phyloP scores from a whole-genome alignment of 805 yeast genomes.

The Clavispora santaluciae region DNA sequence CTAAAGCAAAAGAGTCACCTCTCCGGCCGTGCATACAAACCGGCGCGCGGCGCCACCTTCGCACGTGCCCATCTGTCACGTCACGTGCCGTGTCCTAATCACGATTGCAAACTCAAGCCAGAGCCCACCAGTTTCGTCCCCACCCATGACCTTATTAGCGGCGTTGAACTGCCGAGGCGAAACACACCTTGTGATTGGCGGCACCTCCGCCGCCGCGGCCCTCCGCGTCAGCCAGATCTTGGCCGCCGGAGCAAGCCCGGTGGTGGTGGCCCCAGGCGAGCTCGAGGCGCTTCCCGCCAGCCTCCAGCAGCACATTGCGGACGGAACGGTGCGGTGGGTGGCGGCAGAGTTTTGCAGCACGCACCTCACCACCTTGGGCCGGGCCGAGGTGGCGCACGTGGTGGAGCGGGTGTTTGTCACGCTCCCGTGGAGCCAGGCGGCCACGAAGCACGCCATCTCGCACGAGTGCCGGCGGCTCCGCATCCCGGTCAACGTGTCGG shows the following conservation, averaged over 20 bases:
- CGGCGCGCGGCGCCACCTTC: too few relatives aligned
- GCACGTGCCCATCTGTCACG: too few relatives aligned
- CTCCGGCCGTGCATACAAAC: too few relatives aligned
- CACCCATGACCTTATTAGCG: slow-evolving; percentile 9
- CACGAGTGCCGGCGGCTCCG: slow-evolving; percentile 53
- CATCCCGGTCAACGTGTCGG: slow-evolving; percentile 80
- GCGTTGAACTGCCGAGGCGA: slow-evolving; percentile 42
- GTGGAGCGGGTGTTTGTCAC: slow-evolving; percentile 77
- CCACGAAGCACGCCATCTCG: slow-evolving; percentile 39
- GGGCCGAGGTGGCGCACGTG: slow-evolving; percentile 53
- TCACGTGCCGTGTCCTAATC: slow-evolving; percentile 14
- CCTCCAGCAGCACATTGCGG: slow-evolving; percentile 20
- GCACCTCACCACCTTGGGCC: slow-evolving; percentile 55
- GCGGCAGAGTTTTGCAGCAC: slow-evolving; percentile 24
- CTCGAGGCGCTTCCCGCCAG: slow-evolving; percentile 20
- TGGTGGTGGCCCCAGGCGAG: slow-evolving; percentile 37
- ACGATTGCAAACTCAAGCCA: not conserved
- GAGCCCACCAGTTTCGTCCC: not conserved
- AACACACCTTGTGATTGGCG: slow-evolving; percentile 55
- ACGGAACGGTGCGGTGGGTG: slow-evolving; percentile 20
- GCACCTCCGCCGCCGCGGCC: slow-evolving; percentile 36
- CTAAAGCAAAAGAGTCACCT: too few relatives aligned
- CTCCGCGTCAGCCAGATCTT: slow-evolving; percentile 46
- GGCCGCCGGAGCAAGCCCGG: slow-evolving; percentile 52
- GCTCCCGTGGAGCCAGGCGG: slow-evolving; percentile 26